phyloP scores from a whole-genome alignment of 83 land plant species.

The Larix sibirica region DNA sequence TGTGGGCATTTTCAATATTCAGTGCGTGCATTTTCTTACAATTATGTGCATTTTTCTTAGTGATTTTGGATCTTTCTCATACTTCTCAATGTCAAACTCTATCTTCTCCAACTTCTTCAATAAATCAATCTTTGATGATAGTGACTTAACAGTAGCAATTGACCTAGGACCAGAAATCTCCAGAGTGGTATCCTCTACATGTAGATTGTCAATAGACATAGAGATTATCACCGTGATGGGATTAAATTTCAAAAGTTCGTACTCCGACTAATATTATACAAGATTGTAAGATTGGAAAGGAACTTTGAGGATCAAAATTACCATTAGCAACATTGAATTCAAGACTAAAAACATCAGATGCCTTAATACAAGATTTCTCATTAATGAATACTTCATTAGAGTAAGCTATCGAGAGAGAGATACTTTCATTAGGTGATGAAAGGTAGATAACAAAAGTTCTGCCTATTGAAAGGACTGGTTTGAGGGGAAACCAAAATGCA shows the following conservation, averaged over 20 bases:
- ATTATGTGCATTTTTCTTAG: not conserved
- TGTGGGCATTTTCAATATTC: too few relatives aligned
- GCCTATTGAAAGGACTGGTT: too few relatives aligned
- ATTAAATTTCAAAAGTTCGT: slow-evolving; percentile 27
- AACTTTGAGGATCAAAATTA: slow-evolving; percentile 18
- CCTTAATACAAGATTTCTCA: slow-evolving; percentile 32
- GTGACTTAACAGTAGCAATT: slow-evolving; percentile 33
- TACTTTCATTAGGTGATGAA: too few relatives aligned
- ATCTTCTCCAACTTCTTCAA: slow-evolving; percentile 43
- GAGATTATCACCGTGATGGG: slow-evolving; percentile 18
- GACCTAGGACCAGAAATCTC: slow-evolving; percentile 33
- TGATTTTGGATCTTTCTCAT: slow-evolving; percentile 54
- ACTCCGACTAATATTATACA: slow-evolving; percentile 19
- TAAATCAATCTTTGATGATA: slow-evolving; percentile 33
- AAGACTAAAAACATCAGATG: not conserved
- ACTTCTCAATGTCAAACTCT: slow-evolving; percentile 52
- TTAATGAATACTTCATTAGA: slow-evolving; percentile 28
- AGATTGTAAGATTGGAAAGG: not conserved
- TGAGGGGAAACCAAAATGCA: too few relatives aligned
- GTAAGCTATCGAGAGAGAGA: not conserved
- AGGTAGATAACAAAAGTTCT: too few relatives aligned
- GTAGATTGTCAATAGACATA: slow-evolving; percentile 27
- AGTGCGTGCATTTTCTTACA: too few relatives aligned
- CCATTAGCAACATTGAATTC: slow-evolving; percentile 15
- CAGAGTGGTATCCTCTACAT: slow-evolving; percentile 34